Base-by-base conservation (phyloP, 2,329 filamentous ascomycete species). In the Diaporthe eres region DNA sequence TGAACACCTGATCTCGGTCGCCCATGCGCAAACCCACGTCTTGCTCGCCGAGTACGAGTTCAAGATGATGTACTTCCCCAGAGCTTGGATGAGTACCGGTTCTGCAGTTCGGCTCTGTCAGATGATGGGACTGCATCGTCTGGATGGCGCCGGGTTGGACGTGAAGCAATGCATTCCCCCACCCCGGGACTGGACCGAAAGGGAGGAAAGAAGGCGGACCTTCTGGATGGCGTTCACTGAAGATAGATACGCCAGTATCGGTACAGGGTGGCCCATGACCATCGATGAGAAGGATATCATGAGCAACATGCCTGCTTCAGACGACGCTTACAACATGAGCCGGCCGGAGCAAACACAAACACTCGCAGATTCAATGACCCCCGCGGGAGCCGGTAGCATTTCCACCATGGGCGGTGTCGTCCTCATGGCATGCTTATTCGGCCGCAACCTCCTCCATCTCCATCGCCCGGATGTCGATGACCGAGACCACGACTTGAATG, bases 41-140 rank as follows among this genome's bases (percentile, higher is more conserved):
- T 86, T 98, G 28, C 88, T 97, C 65, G 91, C 92, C 8, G 92
- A 90, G 0, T 98, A 98, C 80, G 97, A 99, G 83, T 98, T 98
- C 87, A 98, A 96, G 85, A 94, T 94, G 90, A 98, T 98, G 94
- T 97, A 95, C 83, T 98, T 98, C 80, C 96, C 97, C 1, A 89
- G 97, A 78, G 97, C 97, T 0, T 98, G 97, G 97, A 92, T 98
- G 86, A 98, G 94, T 79, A 93, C 94, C 3, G 97, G 96, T 31
- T 90, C 94, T 77, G 94, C 94, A 6, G 91, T 93, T n/a, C 91
- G 96, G 70, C 85, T 98, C 72, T 91, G 91, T 70, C 93, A 98
- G 81, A 98, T 98, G 96, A 95, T 98, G 86, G 95, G 96, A 12
- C 86, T 98, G 49, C 95, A 98, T 83, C 92, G 96, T 77, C 84